Evolutionary conservation across 2,329 filamentous ascomycete species (phyloP).

Genomic region (Colletotrichum navitas): DNA sequence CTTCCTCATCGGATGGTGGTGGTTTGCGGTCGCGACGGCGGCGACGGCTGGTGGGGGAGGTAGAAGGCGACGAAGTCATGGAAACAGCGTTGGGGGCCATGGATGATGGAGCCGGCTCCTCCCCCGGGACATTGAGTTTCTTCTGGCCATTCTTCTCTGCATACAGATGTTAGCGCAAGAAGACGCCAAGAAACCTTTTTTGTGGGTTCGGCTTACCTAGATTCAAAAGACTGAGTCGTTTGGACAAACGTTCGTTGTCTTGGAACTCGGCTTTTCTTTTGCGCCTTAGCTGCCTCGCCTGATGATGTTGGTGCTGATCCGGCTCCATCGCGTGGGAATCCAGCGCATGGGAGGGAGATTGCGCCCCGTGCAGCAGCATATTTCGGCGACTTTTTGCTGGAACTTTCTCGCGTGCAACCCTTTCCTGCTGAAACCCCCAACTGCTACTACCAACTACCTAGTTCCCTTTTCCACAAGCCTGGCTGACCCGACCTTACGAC

Average conservation of each 20-base stretch:
- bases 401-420: slow-evolving; percentile 25
- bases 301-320: slow-evolving; percentile 43
- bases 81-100: slow-evolving; percentile 40
- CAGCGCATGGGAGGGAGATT: slow-evolving; percentile 46
- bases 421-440: slow-evolving; percentile 13
- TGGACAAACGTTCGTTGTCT: slow-evolving; percentile 81
- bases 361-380: slow-evolving; percentile 54
- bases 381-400: slow-evolving; percentile 36
- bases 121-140: slow-evolving; percentile 76
- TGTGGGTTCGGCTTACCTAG: slow-evolving; percentile 70
- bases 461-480: slow-evolving; percentile 20
- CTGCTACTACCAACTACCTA: slow-evolving; percentile 10
- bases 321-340: slow-evolving; percentile 39
- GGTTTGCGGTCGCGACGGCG: slow-evolving; percentile 40
- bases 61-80: slow-evolving; percentile 44
- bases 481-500: slow-evolving; percentile 19
- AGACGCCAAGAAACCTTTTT: slow-evolving; percentile 22
- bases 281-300: slow-evolving; percentile 48
- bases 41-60: slow-evolving; percentile 33
- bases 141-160: slow-evolving; percentile 73
- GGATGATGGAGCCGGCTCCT: slow-evolving; percentile 54
- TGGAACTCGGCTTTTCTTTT: slow-evolving; percentile 73
- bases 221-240: slow-evolving; percentile 85
- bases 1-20: slow-evolving; percentile 59
- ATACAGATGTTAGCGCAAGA: slow-evolving; percentile 43